Base-by-base conservation (phyloP, 2,329 filamentous ascomycete genomes). In the Bipolaris oryzae region DNA sequence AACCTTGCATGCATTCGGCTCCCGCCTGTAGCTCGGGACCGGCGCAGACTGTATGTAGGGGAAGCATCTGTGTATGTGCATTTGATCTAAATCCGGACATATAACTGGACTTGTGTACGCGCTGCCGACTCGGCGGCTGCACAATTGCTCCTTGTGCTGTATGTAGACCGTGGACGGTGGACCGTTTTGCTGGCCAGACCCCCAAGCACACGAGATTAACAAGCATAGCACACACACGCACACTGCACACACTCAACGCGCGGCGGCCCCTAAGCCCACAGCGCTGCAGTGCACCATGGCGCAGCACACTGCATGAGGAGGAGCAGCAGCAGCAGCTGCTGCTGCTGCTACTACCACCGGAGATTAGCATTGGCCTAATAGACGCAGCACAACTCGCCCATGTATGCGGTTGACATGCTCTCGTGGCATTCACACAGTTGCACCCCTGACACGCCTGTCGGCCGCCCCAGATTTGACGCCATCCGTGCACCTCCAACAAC, bases 1-100 rank as follows among this genome's bases (percentile, higher is more conserved):
- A 58, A 53, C 62, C 62, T 60, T 67, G 64, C 62, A 61, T 58
- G n/a, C n/a, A n/a, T n/a, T 41, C 51, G 50, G 57, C 58, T 56
- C 62, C 56, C 48, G 58, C 62, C 59, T 53, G 62, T 51, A 57
- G 53, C 53, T 51, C 59, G 39, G 50, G 56, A 60, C 50, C 60
- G 58, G 58, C 58, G 55, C 58, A 57, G 5, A 44, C 56, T 63
- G 52, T 53, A 44, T 55, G 44, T 28, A 9, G 7, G 9, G 28
- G 3, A 31, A 5, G 28, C 13, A 3, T 31, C 1, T 31, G 5
- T 31, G 28, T 31, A 31, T 31, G 28, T 31, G 3, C 28, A 31
- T 11, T 10, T 3, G 10, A 11, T 31, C 28, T 4, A 31, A 13
- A 13, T 31, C 28, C 10, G 28, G 11, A 31, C 28, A 31, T 31